These are phyloP conservation scores for Solanum paucissectum DNA, from an alignment of 257 asterid species.

Conservation along the genomic window DNA sequence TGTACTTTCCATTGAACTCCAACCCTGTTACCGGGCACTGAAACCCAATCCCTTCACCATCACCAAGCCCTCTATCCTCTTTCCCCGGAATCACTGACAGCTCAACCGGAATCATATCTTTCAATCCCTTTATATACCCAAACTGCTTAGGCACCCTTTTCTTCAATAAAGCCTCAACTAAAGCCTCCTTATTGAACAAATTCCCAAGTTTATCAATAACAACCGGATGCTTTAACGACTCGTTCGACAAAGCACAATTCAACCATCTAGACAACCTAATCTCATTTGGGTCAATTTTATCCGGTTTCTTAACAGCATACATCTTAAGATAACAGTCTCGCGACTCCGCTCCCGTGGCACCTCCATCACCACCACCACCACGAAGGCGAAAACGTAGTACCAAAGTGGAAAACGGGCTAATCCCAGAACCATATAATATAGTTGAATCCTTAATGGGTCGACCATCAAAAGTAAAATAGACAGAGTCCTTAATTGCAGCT, in stretches of 20 bases:
- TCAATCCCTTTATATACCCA: conserved; percentile 77
- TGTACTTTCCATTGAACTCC: conserved; percentile 76
- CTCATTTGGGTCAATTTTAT: conserved; percentile 76
- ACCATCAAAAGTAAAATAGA: conserved; percentile 59
- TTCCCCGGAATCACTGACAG: conserved; percentile 38
- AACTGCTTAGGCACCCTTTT: conserved; percentile 76
- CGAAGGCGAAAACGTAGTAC: conserved; percentile 39
- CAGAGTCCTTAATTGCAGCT: conserved; percentile 2
- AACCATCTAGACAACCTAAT: conserved; percentile 64
- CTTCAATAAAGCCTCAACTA: conserved; percentile 76
- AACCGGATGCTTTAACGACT: conserved; percentile 68
- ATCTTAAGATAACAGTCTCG: conserved; percentile 81
- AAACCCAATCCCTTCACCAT: conserved; percentile 22
- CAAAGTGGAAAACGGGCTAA: conserved; percentile 52
- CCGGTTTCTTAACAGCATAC: conserved; percentile 81
- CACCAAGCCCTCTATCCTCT: conserved; percentile 16
- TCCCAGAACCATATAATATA: conserved; percentile 9
- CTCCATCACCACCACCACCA: conserved; percentile 97
- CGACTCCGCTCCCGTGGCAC: conserved; percentile 94
- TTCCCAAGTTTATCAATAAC: conserved; percentile 79
- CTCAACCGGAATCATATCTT: conserved; percentile 78
- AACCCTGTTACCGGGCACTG: conserved; percentile 76
- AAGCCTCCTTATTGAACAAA: conserved; percentile 78
- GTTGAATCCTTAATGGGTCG: conserved; percentile 43
- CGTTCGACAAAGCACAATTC: conserved; percentile 73